Conservation (phyloP, 1,284 basidiomycete genomes). For the Apiotrichum gracile region DNA sequence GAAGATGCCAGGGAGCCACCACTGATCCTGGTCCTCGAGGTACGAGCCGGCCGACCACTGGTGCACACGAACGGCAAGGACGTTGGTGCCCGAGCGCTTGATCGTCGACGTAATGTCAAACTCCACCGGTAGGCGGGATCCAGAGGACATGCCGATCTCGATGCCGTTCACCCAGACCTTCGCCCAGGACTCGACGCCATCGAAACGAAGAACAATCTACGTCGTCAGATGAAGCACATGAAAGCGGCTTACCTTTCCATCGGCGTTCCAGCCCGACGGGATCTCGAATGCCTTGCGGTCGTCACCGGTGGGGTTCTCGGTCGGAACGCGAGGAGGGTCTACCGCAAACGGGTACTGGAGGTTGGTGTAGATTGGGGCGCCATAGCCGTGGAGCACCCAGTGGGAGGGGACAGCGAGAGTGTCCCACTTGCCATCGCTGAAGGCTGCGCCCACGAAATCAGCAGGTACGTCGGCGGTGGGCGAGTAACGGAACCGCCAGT, state of each 20-base stretch:
- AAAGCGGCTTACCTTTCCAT: not conserved
- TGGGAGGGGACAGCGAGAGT: conserved; percentile 9
- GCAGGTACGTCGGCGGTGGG: not conserved
- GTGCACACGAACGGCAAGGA: conserved; percentile 9
- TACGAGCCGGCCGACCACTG: conserved; percentile 17
- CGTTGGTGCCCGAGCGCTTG: not conserved
- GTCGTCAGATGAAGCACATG: not conserved
- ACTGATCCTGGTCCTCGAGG: conserved; percentile 20
- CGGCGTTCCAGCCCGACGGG: not conserved
- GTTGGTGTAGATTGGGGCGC: conserved; percentile 14
- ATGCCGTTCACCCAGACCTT: conserved; percentile 25
- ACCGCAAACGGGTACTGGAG: conserved; percentile 14
- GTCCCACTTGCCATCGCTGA: conserved; percentile 5
- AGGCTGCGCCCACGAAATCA: not conserved
- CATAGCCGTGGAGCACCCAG: conserved; percentile 15
- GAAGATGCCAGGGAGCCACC: conserved; percentile 18
- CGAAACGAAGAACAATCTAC: conserved; percentile 18
- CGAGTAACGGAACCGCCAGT: conserved; percentile 17
- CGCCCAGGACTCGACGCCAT: conserved; percentile 23
- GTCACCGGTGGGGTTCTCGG: conserved; percentile 17
- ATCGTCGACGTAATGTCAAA: conserved; percentile 15
- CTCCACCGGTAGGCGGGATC: conserved; percentile 18
- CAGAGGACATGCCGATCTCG: conserved; percentile 13
- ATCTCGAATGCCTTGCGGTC: conserved; percentile 11
- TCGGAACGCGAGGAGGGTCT: conserved; percentile 11